Evolutionary conservation across 2,329 filamentous ascomycete species (phyloP).

Genomic region (Ophioceras dolichostomum): DNA sequence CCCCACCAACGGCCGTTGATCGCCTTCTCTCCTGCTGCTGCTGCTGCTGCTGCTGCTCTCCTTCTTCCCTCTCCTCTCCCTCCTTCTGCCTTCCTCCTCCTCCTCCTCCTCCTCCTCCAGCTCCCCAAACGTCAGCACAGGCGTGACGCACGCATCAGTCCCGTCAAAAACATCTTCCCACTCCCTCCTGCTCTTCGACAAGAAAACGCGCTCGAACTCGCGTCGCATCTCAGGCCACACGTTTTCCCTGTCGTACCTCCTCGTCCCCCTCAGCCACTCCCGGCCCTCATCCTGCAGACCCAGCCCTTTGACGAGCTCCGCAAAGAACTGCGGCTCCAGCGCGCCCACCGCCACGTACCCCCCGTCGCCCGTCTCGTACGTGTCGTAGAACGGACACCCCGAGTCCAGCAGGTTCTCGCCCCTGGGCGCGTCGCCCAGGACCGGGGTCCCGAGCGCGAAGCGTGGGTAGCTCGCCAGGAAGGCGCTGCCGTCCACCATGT

Average conservation of each 20-base stretch:
- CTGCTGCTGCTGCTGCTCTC: slow-evolving; percentile 21
- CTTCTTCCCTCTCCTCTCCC: slow-evolving; percentile 18
- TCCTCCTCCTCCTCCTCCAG: slow-evolving; percentile 41
- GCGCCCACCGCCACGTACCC: slow-evolving; percentile 81
- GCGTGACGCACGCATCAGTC: slow-evolving; percentile 87
- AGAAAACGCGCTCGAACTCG: slow-evolving; percentile 53
- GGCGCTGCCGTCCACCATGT: slow-evolving; percentile 86
- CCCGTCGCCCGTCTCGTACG: slow-evolving; percentile 72
- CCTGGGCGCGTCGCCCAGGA: slow-evolving; percentile 48
- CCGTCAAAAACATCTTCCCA: slow-evolving; percentile 85
- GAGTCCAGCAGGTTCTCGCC: slow-evolving; percentile 74
- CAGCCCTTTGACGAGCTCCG: slow-evolving; percentile 52
- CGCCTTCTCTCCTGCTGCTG: slow-evolving; percentile 38
- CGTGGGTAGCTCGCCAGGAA: slow-evolving; percentile 73
- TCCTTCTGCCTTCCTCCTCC: slow-evolving; percentile 5
- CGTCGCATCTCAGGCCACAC: slow-evolving; percentile 57
- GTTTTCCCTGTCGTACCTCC: slow-evolving; percentile 11
- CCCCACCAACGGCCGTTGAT: slow-evolving; percentile 59
- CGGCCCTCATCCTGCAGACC: slow-evolving; percentile 39
- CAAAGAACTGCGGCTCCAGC: slow-evolving; percentile 79
- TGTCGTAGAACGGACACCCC: slow-evolving; percentile 79
- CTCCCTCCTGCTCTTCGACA: slow-evolving; percentile 54
- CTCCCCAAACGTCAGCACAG: slow-evolving; percentile 66
- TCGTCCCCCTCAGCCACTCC: slow-evolving; percentile 43
- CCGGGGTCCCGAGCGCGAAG: slow-evolving; percentile 46